Conservation (phyloP, 179 eudicot species). For the Beta corolliflora region DNA sequence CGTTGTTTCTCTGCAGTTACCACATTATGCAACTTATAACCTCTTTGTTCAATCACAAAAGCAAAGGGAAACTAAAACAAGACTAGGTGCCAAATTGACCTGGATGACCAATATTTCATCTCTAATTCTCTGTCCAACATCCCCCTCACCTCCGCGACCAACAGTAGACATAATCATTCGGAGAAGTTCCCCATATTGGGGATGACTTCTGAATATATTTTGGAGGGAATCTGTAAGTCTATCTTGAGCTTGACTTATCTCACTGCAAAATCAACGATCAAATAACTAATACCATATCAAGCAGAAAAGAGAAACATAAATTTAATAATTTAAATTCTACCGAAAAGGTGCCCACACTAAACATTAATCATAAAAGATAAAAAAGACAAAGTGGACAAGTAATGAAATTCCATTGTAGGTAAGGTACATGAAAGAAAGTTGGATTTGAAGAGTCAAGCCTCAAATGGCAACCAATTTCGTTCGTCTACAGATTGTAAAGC, state of each 20-base stretch:
- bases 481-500: background rate
- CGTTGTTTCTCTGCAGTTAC: constrained; percentile 75
- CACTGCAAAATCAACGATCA: constrained; percentile 49
- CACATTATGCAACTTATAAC: constrained; percentile 1
- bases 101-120: constrained; percentile 98
- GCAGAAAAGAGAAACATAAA: background rate
- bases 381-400: background rate
- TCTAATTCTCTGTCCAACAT: constrained; percentile 97
- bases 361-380: background rate
- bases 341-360: background rate
- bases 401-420: background rate
- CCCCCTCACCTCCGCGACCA: constrained; percentile 99
- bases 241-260: constrained; percentile 97
- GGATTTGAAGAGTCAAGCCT: background rate
- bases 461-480: background rate
- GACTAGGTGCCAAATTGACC: constrained; percentile 38
- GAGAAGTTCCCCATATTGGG: constrained; percentile 79
- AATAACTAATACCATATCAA: background rate
- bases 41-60: constrained; percentile 15
- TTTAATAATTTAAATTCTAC: background rate
- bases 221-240: constrained; percentile 91
- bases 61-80: background rate
- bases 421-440: background rate
- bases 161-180: constrained; percentile 93
- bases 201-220: constrained; percentile 57